Conservation (phyloP, 768 basidiomycete species). For the Daedaleopsis nitida region DNA sequence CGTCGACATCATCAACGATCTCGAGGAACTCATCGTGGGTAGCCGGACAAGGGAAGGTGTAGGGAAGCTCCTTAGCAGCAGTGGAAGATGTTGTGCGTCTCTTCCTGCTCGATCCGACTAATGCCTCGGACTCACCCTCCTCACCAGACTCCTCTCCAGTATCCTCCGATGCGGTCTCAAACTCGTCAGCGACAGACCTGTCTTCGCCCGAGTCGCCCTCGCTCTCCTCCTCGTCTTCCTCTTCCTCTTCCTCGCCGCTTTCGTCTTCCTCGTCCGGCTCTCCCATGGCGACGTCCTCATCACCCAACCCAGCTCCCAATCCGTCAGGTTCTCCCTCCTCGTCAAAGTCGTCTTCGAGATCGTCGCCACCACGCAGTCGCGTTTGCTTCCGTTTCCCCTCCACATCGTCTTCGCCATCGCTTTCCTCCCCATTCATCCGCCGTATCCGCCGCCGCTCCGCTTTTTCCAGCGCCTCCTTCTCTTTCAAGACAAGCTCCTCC, state of each 20-base stretch:
- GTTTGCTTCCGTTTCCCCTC: conserved; percentile 50
- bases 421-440: conserved; percentile 82
- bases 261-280: conserved; percentile 45
- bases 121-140: conserved; percentile 42
- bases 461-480: conserved; percentile 82
- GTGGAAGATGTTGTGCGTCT: conserved; percentile 31
- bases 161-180: conserved; percentile 39
- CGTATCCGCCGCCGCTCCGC: conserved; percentile 76
- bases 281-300: conserved; percentile 34
- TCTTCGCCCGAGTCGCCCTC: conserved; percentile 35
- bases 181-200: conserved; percentile 39
- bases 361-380: conserved; percentile 72
- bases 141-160: conserved; percentile 43
- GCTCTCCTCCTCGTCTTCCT: conserved; percentile 34
- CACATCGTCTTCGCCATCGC: conserved; percentile 63
- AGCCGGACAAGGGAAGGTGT: conserved; percentile 87
- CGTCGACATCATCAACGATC: conserved; percentile 69
- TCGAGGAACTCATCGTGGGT: conserved; percentile 86
- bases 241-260: conserved; percentile 31
- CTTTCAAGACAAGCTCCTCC: conserved; percentile 88
- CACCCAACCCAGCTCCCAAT: conserved; percentile 38
- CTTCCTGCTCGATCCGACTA: conserved; percentile 38
- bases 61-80: conserved; percentile 71
- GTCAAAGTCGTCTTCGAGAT: conserved; percentile 85
- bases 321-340: conserved; percentile 26